Base-by-base conservation (phyloP, 306 rosid genomes). In the Cicer bijugum region DNA sequence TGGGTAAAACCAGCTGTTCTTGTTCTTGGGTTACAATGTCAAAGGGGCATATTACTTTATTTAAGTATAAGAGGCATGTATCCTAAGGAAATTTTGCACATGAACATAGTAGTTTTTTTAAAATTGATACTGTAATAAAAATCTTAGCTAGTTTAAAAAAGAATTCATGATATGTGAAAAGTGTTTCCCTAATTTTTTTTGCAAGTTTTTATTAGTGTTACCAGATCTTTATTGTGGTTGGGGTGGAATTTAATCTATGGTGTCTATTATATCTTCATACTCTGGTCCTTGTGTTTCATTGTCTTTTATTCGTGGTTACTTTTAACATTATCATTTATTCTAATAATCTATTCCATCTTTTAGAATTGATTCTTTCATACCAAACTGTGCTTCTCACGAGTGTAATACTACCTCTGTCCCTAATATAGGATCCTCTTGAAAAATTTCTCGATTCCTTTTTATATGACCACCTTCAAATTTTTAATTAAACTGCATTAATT, bases 41-140 rank as follows among this genome's bases (percentile, higher is more conserved):
- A 60, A n/a, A 12, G 50, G 11, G 48, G 40, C 38, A 55, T 66
- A 6, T 33, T 38, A 15, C 64, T 46, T 47, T 71, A 17, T 63
- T 28, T 12, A 40, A 45, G 66, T 62, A 33, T 55, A 58, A 55
- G 43, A 56, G 75, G 10, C 64, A 77, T 59, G 12, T 45, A 46
- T 28, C 23, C 46, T 14, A 56, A 37, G 75, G 46, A 72, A 58
- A 46, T 35, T 62, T 74, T 14, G 33, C 42, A 56, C 59, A 46
- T 12, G 42, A 67, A 8, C 48, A 12, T 53, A 15, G 5, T 35
- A 8, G 7, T 4, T 39, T 77, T 11, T 63, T 35, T 9, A 44
- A 42, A 71, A 15, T 1, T 59, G 55, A 67, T n/a, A 58, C 14
- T 52, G 28, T 44, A 7, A 69, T 56, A 12, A 62, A 62, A 71